Conservation (phyloP, 495 filamentous ascomycete species). For the Hypoxylon perforatum region DNA sequence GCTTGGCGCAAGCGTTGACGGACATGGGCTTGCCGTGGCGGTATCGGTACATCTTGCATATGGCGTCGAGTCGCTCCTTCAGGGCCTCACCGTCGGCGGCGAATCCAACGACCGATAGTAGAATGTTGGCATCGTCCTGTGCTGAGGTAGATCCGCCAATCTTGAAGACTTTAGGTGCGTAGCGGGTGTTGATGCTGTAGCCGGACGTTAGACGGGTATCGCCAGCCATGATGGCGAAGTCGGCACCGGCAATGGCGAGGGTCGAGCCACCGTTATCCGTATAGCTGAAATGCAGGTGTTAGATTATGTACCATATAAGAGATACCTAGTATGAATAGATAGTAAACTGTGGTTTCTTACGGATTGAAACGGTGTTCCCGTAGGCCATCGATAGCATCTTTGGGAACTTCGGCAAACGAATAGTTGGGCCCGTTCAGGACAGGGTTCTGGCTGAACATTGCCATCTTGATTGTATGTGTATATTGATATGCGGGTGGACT, state of each 20-base stretch:
- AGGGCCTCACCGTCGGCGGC: conserved; percentile 91
- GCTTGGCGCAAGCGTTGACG: conserved; percentile 91
- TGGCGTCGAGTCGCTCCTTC: conserved; percentile 86
- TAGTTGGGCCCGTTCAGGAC: conserved; percentile 70
- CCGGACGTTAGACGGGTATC: conserved; percentile 94
- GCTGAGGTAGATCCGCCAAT: conserved; percentile 90
- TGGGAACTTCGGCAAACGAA: conserved; percentile 65
- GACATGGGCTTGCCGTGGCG: conserved; percentile 93
- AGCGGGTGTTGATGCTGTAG: conserved; percentile 98
- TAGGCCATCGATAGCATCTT: conserved; percentile 56
- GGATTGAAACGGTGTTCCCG: conserved; percentile 91
- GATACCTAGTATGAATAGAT: conserved; percentile 9
- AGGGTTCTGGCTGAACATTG: conserved; percentile 72
- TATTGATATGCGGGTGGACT: background rate
- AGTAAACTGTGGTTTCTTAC: conserved; percentile 63
- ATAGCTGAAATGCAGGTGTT: conserved; percentile 69
- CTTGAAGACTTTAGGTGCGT: conserved; percentile 93
- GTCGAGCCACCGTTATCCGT: conserved; percentile 98
- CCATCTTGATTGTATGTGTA: conserved; percentile 51
- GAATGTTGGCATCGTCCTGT: conserved; percentile 82
- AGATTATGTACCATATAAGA: conserved; percentile 14
- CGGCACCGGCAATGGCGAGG: conserved; percentile 90
- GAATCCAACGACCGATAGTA: conserved; percentile 94
- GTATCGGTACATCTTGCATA: conserved; percentile 97
- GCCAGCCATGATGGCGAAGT: conserved; percentile 95